These are phyloP conservation scores for Peterozyma xylosa DNA, from an alignment of 805 yeast species.

Conservation along the genomic window DNA sequence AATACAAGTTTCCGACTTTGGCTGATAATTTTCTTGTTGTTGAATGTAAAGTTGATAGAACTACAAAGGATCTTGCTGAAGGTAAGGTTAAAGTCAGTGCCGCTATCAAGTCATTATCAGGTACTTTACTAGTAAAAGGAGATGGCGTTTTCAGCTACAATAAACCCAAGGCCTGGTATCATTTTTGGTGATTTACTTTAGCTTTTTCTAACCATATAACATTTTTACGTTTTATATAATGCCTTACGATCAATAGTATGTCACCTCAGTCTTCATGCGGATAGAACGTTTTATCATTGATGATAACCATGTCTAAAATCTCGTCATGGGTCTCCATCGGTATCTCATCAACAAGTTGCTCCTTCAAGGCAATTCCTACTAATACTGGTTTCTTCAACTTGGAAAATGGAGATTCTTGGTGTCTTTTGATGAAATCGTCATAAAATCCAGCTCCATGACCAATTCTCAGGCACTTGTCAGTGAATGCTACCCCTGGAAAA, in stretches of 20 bases:
- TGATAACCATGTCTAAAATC: constrained; percentile 44
- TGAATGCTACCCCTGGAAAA: constrained; percentile 84
- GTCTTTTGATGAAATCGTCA: constrained; percentile 63
- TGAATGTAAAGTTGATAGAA: constrained; percentile 33
- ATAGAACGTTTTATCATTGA: constrained; percentile 23
- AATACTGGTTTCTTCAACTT: constrained; percentile 28
- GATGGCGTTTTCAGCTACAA: constrained; percentile 30
- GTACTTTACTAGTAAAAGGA: constrained; percentile 51
- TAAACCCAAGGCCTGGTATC: constrained; percentile 7
- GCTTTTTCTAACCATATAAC: constrained; percentile 1
- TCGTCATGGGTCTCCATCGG: constrained; percentile 64
- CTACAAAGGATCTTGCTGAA: constrained; percentile 14
- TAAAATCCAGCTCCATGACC: constrained; percentile 96
- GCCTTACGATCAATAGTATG: background rate
- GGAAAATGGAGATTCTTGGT: constrained; percentile 21
- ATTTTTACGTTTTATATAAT: constrained; percentile 1
- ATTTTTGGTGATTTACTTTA: constrained; percentile 11
- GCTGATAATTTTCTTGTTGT: constrained; percentile 73
- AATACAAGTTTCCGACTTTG: constrained; percentile 65
- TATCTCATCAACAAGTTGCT: constrained; percentile 47
- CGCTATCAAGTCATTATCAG: constrained; percentile 42
- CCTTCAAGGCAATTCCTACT: constrained; percentile 59
- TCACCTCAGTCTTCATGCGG: background rate
- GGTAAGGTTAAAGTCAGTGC: constrained; percentile 39
- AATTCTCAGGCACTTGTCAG: constrained; percentile 38